phyloP scores from a whole-genome alignment of 1,284 basidiomycete genomes.

The Marasmius sp. region DNA sequence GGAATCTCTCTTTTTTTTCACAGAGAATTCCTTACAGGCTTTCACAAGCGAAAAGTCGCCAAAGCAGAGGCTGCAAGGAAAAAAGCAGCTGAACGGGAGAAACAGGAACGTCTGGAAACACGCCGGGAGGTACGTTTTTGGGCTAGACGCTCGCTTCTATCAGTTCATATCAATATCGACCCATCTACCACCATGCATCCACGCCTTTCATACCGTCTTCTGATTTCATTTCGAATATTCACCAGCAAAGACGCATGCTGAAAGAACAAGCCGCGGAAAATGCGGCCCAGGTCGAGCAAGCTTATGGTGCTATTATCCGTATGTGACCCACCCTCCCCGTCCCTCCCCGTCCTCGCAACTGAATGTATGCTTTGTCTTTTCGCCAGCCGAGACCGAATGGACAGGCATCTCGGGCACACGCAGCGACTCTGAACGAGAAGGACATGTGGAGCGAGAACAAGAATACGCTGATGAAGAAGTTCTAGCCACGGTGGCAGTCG shows the following conservation, averaged over 20 bases:
- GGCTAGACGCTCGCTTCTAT: conserved; percentile 27
- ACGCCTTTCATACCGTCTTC: no score
- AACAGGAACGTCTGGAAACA: conserved; percentile 63
- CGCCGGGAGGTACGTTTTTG: conserved; percentile 52
- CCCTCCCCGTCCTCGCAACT: conserved; percentile 2
- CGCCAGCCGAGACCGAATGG: conserved; percentile 39
- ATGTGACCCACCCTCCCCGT: conserved; percentile 8
- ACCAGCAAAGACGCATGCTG: conserved; percentile 66
- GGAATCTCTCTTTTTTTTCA: conserved; percentile 8
- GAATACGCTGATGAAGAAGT: conserved; percentile 76
- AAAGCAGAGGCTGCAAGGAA: conserved; percentile 71
- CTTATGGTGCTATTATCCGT: conserved; percentile 51
- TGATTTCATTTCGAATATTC: not conserved
- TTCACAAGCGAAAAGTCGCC: conserved; percentile 81
- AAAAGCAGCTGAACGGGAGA: conserved; percentile 67
- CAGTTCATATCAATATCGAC: conserved; percentile 6
- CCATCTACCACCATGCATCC: no score
- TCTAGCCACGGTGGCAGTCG: conserved; percentile 79
- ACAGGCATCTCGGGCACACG: conserved; percentile 31
- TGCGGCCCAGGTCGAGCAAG: conserved; percentile 66
- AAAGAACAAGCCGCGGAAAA: conserved; percentile 71
- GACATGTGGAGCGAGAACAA: conserved; percentile 44
- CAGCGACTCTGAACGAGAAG: conserved; percentile 28
- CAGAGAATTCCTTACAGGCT: conserved; percentile 85
- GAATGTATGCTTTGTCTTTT: conserved; percentile 8